phyloP scores from a whole-genome alignment of 164 flowering plant genomes.

The Vitis riparia region DNA sequence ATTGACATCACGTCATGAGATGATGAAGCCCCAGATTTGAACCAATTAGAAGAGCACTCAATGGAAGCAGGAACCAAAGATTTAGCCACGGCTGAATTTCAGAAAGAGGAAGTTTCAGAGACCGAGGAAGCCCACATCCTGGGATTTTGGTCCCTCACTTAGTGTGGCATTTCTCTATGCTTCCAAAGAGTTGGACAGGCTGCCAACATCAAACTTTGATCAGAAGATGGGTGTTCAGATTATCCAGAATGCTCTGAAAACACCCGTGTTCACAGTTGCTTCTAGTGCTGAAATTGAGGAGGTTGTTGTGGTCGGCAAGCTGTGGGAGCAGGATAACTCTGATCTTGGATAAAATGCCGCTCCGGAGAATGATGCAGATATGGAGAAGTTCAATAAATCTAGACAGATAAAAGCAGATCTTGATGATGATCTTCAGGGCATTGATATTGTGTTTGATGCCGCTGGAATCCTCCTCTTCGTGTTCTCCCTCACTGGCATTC shows the following conservation, averaged over 20 bases:
- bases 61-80: no score
- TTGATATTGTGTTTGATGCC: conserved; percentile 38
- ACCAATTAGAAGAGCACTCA: no score
- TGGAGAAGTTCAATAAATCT: conserved; percentile 49
- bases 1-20: no score
- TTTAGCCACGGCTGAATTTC: no score
- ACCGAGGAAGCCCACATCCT: no score
- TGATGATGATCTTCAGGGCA: conserved; percentile 95
- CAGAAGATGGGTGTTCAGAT: conserved; percentile 98
- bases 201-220: conserved; percentile 88
- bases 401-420: conserved; percentile 75
- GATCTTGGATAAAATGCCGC: conserved; percentile 99
- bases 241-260: conserved; percentile 94
- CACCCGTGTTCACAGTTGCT: conserved; percentile 84
- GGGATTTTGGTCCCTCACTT: not conserved
- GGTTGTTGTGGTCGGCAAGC: conserved; percentile 94
- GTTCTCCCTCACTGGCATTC: conserved; percentile 27
- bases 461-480: conserved; percentile 27
- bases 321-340: conserved; percentile 79
- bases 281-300: conserved; percentile 98
- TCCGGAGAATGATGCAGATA: conserved; percentile 35
- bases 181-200: conserved; percentile 80
- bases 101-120: no score
- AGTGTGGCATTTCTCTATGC: conserved; percentile 98
- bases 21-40: no score